Percentiles rank a stretch among this genome's conserved stretches.
Conservation (phyloP, 352 stramenopile genomes). For the Phytophthora melonis region DNA sequence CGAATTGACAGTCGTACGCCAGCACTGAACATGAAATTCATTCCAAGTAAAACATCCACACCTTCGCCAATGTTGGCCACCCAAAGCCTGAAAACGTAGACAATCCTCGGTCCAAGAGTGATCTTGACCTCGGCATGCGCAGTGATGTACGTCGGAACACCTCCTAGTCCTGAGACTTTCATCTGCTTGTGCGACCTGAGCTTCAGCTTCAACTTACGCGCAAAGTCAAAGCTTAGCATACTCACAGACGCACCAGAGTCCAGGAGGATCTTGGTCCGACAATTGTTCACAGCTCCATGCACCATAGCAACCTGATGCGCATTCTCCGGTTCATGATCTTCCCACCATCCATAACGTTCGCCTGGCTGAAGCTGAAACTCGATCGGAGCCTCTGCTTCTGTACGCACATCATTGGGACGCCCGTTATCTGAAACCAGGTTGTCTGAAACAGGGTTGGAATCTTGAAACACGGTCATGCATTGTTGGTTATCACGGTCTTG, state of each 20-base stretch:
- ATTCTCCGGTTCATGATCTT: not conserved
- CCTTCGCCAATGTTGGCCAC: not conserved
- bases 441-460: not conserved
- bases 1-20: not conserved
- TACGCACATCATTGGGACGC: not conserved
- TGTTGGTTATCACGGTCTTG: not conserved
- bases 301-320: not conserved
- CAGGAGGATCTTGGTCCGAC: conserved; percentile 4
- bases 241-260: conserved; percentile 6
- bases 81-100: not conserved
- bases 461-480: not conserved
- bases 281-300: not conserved
- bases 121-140: conserved; percentile 9
- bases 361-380: not conserved
- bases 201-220: conserved; percentile 12
- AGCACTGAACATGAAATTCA: not conserved
- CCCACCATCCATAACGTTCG: not conserved
- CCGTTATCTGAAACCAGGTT: not conserved
- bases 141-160: conserved; percentile 11
- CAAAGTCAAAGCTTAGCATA: conserved; percentile 12
- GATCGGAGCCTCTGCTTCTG: not conserved
- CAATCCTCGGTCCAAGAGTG: not conserved
- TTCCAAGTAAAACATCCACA: not conserved
- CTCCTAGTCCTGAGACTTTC: conserved; percentile 10
- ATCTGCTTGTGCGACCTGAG: conserved; percentile 6